Base-by-base conservation (phyloP, 1,139 yeast genomes). In the Sugiyamaella castrensis region DNA sequence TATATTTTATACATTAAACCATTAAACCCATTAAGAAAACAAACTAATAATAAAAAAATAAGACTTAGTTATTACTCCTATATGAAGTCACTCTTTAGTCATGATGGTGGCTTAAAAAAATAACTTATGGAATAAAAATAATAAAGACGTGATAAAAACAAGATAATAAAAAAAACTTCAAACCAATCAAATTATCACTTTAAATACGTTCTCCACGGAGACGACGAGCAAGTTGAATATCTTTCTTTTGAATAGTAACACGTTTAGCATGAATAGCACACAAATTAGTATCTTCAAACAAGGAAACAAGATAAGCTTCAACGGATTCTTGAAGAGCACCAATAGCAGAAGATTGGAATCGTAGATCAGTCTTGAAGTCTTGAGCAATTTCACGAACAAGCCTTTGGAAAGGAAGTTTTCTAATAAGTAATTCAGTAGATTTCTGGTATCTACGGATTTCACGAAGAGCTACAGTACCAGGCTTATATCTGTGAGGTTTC, bases 401-500 rank as follows among this genome's bases (percentile, higher is more conserved):
- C 82, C 98, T 87, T 80, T 91, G 97, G 95, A 89, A 89, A 59
- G 98, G 98, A 67, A 91, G 82, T 79, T 91, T 89, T 84, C 98
- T 88, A 77, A 91, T 89, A 73, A 91, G 82, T 56, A 91, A 80
- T 77, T 91, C 98, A 69, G 97, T 91, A 59, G 96, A 87, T 77
- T 91, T 91, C 80, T 91, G 97, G 83, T 91, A 91, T 80, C 97
- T 88, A 85, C 97, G 88, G 71, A 91, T 91, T 81, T 91, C 98
- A 86, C 97, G 91, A 72, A 91, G 86, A 67, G 98, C 98, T 70
- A 91, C 97, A 71, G 97, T 91, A 89, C 98, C 98, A 74, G 98
- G 98, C 92, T 89, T 91, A 80, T 89, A 91, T 86, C 98, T 88
- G 88, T 91, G 98, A 64, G 97, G 97, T 82, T 91, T 91, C 91